Percentiles rank a stretch among this genome's conserved stretches.
Evolutionary conservation across 2,329 filamentous ascomycete species (phyloP).

Genomic region (Aspergillus aculeatus): DNA sequence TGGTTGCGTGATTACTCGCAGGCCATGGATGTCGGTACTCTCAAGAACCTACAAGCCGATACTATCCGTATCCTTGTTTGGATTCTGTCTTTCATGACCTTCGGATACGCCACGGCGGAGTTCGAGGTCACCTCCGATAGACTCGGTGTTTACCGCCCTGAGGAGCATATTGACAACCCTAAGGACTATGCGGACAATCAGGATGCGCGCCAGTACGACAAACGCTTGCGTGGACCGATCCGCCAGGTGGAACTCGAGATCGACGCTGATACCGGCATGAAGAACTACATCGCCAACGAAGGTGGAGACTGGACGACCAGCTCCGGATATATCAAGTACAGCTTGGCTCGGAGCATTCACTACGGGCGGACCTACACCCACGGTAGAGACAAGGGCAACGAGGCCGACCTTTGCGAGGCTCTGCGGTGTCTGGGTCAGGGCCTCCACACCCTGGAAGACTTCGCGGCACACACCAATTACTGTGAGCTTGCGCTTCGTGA

Average conservation of each 20-base stretch:
- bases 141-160: conserved; percentile 76
- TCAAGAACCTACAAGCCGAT: conserved; percentile 74
- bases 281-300: conserved; percentile 98
- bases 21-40: conserved; percentile 74
- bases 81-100: conserved; percentile 77
- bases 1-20: conserved; percentile 86
- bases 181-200: conserved; percentile 81
- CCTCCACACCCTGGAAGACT: conserved; percentile 77
- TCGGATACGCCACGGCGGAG: conserved; percentile 81
- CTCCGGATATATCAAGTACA: conserved; percentile 76
- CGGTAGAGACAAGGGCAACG: conserved; percentile 64
- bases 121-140: conserved; percentile 81
- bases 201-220: conserved; percentile 76
- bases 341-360: conserved; percentile 71
- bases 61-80: conserved; percentile 78
- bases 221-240: conserved; percentile 77
- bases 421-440: conserved; percentile 73
- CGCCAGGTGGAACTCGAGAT: conserved; percentile 69
- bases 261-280: conserved; percentile 84
- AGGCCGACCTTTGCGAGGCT: conserved; percentile 77
- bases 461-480: conserved; percentile 78
- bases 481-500: conserved; percentile 74
- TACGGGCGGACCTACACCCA: conserved; percentile 73
- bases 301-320: conserved; percentile 85
- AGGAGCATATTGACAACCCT: conserved; percentile 66